Base-by-base conservation (phyloP, 2,329 filamentous ascomycete genomes). In the Aspergillus novoparasiticus region DNA sequence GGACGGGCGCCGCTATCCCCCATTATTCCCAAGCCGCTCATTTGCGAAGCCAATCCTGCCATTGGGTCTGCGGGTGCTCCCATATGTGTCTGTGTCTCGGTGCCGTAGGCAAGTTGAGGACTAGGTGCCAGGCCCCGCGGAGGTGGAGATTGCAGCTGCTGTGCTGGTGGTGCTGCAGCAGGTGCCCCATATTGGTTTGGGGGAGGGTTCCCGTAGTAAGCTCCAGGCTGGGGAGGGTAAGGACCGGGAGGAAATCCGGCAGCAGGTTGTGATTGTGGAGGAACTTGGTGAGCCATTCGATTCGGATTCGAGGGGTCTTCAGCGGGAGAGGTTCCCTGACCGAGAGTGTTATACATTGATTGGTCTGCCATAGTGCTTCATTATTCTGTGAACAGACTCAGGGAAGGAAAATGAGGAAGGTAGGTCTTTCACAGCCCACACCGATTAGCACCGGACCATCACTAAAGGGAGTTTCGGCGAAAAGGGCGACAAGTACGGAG, bases 1-100 rank as follows among this genome's bases (percentile, higher is more conserved):
- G 77, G 69, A 76, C 88, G 80, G 57, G 75, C 69, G 59, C 72
- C 75, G 61, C 73, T 69, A 60, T 86, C 83, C 62, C 74, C 78
- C 39, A 85, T 87, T 69, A 96, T 81, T 46, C 85, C 89, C 85
- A 96, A 87, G 64, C 88, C 88, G 48, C 89, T 89, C 89, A 96
- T 90, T 78, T 96, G 93, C 60, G 88, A 85, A 14, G 79, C 68
- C 58, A 85, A 69, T 3, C 79, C 80, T 28, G 73, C 76, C 71
- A 82, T 75, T 36, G 77, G 73, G 39, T 74, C 71, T 48, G 65
- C 71, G n/a, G 72, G 67, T 14, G 62, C 63, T 55, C 66, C 69
- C 53, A 71, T 66, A 11, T 65, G 66, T 28, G 70, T 62, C 59
- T 75, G 73, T 32, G 72, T 67, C 21, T 68, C 67, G 32, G 66